These are phyloP conservation scores for Melaleuca quinquenervia DNA, from an alignment of 345 rosid species.

Conservation along the genomic window DNA sequence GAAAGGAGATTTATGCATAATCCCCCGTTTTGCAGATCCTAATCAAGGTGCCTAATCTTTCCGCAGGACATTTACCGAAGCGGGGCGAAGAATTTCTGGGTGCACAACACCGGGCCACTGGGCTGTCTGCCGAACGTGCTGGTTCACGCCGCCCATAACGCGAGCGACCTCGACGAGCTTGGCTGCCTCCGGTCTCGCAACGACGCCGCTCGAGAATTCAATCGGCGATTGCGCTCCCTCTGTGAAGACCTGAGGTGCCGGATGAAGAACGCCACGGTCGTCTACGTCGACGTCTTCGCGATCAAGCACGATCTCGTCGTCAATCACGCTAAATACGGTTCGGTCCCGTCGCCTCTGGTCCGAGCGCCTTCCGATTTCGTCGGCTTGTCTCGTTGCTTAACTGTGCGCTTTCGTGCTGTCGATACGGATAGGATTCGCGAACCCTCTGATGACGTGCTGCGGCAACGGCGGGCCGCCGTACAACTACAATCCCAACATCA, in stretches of 20 bases:
- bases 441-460: constrained; percentile 48
- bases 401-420: neutral
- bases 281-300: constrained; percentile 39
- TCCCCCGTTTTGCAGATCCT: neutral
- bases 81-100: constrained; percentile 65
- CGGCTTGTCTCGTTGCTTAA: too few relatives aligned
- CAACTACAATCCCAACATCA: constrained; percentile 27
- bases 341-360: neutral
- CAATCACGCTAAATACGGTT: constrained; percentile 31
- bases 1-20: neutral
- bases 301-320: constrained; percentile 41
- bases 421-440: constrained; percentile 31
- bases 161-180: constrained; percentile 31
- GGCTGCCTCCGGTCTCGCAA: constrained; percentile 53
- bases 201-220: constrained; percentile 39
- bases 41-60: neutral
- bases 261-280: constrained; percentile 29
- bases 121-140: constrained; percentile 54
- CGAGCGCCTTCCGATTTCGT: neutral
- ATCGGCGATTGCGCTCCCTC: constrained; percentile 20
- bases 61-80: constrained; percentile 26
- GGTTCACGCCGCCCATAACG: constrained; percentile 14
- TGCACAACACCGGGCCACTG: constrained; percentile 64
- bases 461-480: constrained; percentile 43
- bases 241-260: constrained; percentile 31